phyloP scores from a whole-genome alignment of 495 filamentous ascomycete genomes.

The Talaromyces nanjingensis region DNA sequence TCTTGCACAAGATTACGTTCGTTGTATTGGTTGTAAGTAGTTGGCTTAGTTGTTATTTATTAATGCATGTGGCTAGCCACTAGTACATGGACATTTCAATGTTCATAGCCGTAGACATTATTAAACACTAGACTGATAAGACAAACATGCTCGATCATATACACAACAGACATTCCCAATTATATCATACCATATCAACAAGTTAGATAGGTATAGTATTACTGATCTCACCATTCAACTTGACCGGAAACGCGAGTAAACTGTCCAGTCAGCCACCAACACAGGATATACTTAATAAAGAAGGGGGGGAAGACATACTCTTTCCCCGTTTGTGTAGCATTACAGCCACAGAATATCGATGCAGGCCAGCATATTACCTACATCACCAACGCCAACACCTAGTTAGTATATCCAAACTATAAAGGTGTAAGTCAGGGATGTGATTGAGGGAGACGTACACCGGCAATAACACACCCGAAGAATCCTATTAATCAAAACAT shows the following conservation, averaged over 20 bases:
- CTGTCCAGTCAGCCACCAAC: conserved; percentile 23
- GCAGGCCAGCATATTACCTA: conserved; percentile 54
- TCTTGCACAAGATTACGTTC: background rate
- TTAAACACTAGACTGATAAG: background rate
- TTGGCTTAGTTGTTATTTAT: background rate
- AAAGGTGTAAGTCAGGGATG: no score
- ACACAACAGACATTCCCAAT: background rate
- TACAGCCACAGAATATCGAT: conserved; percentile 54
- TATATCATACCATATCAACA: background rate
- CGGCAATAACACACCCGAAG: background rate
- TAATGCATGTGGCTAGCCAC: background rate
- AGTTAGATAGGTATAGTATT: conserved; percentile 48
- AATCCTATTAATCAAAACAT: background rate
- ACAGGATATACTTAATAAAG: no score
- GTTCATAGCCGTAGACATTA: background rate
- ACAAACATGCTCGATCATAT: background rate
- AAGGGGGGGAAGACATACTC: conserved; percentile 37
- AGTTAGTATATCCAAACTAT: no score
- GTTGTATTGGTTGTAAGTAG: background rate
- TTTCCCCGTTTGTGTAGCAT: conserved; percentile 48
- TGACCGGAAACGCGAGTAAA: conserved; percentile 48
- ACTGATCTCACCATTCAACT: conserved; percentile 45
- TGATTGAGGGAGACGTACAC: background rate
- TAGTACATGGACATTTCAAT: background rate
- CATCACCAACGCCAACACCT: background rate